Evolutionary conservation across 1,284 basidiomycete species (phyloP), one percentile per base, ranked within the genome.

Genomic region (Austropuccinia psidii): DNA sequence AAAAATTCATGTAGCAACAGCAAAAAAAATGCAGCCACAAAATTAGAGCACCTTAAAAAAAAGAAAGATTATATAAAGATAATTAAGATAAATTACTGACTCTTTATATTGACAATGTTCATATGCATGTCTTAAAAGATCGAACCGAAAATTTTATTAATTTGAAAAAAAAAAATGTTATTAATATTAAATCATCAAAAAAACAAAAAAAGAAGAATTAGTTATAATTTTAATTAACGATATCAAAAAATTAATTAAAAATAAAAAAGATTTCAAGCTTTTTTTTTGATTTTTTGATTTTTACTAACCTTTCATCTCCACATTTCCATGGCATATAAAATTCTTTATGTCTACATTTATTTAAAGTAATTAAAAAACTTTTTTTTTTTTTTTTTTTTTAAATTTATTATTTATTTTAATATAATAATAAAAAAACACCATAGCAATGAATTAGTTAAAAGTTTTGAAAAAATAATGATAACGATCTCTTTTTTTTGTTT

Each of bases 31-130:
- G 31, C 29, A 21, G 27, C 39, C n/a, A 15, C 24, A 17, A 54
- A 39, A 21, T 35, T 13, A 52, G 33, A 54, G 19, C n/a, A n/a
- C n/a, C n/a, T 41, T 9, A 4, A 33, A 39, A 61, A 6, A 6
- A 5, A 6, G 29, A 27, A 39, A 24, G 19, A 54, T 19, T 67
- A 19, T 27, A 17, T 21, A 35, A 50, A 21, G 49, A 54, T 43
- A 19, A n/a, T 5, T n/a, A 58, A 41, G 21, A 58, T 15, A 8
- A 5, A 33, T 24, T 8, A 62, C 70, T 8, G 45, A 73, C 70
- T 73, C 70, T 57, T 73, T 73, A n/a, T 73, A 73, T 55, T 73
- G 70, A 45, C 70, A 73, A 47, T 73, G 70, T 33, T 73, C 70
- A 41, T 73, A 73, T 9, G 70, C 70, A 62, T 73, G 70, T n/a